A percentile compares a stretch with the other conserved stretches of the same genome.
Conservation (phyloP, 2,329 filamentous ascomycete species). For the Macrophomina tecta region DNA sequence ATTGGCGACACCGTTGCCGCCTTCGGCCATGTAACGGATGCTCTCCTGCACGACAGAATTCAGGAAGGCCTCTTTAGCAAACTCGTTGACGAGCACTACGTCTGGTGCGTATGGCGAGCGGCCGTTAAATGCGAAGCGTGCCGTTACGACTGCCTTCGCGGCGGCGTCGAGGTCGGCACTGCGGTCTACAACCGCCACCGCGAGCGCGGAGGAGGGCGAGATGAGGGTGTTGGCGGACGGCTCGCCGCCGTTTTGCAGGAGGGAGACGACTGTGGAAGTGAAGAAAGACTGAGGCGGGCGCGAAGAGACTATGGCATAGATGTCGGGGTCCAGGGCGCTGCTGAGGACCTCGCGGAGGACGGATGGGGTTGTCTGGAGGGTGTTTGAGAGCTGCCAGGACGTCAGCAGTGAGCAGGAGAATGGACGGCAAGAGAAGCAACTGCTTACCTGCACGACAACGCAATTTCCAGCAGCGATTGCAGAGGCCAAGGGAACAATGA, state of each 20-base stretch:
- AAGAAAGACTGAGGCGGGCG: slow-evolving; percentile 36
- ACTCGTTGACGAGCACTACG: slow-evolving; percentile 69
- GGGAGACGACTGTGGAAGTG: slow-evolving; percentile 37
- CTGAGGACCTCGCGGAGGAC: slow-evolving; percentile 48
- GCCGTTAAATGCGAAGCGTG: slow-evolving; percentile 62
- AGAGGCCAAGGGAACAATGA: slow-evolving; percentile 52
- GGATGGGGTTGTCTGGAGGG: slow-evolving; percentile 43
- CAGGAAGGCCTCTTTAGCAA: slow-evolving; percentile 57
- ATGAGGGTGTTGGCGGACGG: slow-evolving; percentile 40
- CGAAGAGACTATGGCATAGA: slow-evolving; percentile 52
- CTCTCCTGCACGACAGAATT: slow-evolving; percentile 37
- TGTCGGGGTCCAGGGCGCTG: slow-evolving; percentile 54
- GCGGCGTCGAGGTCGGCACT: slow-evolving; percentile 61
- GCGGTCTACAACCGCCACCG: slow-evolving; percentile 66
- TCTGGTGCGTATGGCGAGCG: slow-evolving; percentile 67
- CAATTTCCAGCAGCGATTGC: slow-evolving; percentile 60
- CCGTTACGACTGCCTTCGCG: slow-evolving; percentile 59
- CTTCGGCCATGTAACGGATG: slow-evolving; percentile 37
- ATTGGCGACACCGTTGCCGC: slow-evolving; percentile 1
- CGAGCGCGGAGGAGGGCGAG: slow-evolving; percentile 43
- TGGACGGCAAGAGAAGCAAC: not conserved
- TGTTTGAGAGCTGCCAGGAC: slow-evolving; percentile 47
- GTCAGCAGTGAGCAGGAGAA: not conserved
- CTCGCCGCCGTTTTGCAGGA: slow-evolving; percentile 41
- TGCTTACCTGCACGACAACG: slow-evolving; percentile 54